Evolutionary conservation across 345 rosid species (phyloP).

Genomic region (Psidium friedrichsthalianum): DNA sequence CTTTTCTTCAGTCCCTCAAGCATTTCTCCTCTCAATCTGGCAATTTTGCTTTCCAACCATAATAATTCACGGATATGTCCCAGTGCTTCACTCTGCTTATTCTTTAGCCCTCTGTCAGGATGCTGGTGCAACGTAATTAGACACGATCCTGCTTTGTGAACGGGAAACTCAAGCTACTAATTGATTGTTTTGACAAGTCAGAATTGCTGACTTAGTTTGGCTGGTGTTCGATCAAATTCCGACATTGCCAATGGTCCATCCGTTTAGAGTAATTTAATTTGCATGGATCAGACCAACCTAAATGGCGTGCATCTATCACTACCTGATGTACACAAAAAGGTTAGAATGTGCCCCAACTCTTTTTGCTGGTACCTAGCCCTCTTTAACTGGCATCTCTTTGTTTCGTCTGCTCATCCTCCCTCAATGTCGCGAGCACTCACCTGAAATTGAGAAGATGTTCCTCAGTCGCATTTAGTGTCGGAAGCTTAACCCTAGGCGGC

Average conservation of each 20-base stretch:
- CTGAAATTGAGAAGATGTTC: conserved; percentile 13
- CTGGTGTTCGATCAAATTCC: neutral
- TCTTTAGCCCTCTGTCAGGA: neutral
- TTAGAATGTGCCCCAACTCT: neutral
- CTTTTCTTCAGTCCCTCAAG: neutral
- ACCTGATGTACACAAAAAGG: neutral
- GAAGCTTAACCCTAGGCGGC: conserved; percentile 52
- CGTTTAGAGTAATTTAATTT: neutral
- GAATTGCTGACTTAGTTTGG: neutral
- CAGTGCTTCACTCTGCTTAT: neutral
- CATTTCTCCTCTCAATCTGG: neutral
- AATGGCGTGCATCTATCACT: neutral
- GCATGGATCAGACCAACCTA: neutral
- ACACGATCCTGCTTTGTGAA: neutral
- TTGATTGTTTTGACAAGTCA: neutral
- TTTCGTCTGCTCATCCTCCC: neutral
- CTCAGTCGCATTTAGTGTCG: conserved; percentile 27
- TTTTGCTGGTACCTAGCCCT: neutral
- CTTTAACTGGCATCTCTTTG: neutral
- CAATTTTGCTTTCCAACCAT: neutral
- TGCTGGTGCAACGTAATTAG: neutral
- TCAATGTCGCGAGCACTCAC: neutral
- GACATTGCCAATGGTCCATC: neutral
- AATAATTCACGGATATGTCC: neutral
- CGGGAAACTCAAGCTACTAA: neutral